Evolutionary conservation across 257 asterid species (phyloP).

Genomic region (Solanum etuberosum): DNA sequence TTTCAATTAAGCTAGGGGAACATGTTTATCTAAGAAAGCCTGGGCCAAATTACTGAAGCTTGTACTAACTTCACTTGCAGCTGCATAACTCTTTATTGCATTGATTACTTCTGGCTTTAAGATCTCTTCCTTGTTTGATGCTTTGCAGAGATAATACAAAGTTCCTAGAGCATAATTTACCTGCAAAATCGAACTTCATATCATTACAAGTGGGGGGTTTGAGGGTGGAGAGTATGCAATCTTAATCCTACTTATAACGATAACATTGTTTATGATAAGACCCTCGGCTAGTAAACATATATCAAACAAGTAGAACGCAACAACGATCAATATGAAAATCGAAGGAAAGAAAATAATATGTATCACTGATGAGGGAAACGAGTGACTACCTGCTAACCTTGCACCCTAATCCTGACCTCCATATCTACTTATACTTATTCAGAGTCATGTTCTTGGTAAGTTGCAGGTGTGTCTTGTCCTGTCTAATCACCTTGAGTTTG

Average conservation of each 20-base stretch:
- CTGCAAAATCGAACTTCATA: neutral
- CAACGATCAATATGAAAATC: too few relatives aligned
- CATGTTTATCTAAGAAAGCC: conserved; percentile 63
- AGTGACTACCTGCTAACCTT: neutral
- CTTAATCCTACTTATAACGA: too few relatives aligned
- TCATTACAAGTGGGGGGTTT: too few relatives aligned
- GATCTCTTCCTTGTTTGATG: conserved; percentile 43
- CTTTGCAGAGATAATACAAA: conserved; percentile 58
- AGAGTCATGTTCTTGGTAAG: too few relatives aligned
- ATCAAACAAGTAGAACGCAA: neutral
- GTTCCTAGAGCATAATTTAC: conserved; percentile 47
- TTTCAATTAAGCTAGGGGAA: neutral
- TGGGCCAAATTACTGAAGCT: conserved; percentile 67
- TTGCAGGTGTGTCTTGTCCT: neutral
- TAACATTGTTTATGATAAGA: too few relatives aligned
- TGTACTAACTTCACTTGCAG: conserved; percentile 37
- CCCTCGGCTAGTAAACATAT: too few relatives aligned
- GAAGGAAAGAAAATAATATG: too few relatives aligned
- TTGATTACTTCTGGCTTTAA: conserved; percentile 70
- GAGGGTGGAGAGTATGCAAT: neutral
- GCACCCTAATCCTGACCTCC: fast-evolving
- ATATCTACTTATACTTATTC: neutral
- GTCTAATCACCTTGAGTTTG: neutral
- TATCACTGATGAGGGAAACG: too few relatives aligned
- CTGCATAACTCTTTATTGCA: conserved; percentile 57